Percentiles rank a stretch among this genome's conserved stretches.
Conservation (phyloP, 192 early-diverging fungal genomes). For the Pilaira anomala region DNA sequence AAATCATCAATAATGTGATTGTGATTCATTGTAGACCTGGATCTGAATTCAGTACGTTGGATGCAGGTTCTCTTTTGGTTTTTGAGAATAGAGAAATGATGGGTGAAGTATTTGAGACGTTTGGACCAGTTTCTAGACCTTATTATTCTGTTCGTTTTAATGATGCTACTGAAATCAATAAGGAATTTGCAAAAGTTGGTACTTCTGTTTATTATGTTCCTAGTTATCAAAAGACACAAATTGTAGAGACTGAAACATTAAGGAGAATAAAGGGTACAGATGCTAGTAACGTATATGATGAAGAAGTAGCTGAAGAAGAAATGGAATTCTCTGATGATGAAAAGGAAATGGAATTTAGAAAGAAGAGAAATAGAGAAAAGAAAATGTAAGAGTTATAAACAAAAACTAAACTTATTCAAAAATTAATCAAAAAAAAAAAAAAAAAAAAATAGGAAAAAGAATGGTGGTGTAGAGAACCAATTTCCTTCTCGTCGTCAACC, state of each 20-base stretch:
- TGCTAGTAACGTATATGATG: constrained; percentile 91
- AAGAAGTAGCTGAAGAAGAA: constrained; percentile 77
- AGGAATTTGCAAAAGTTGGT: constrained; percentile 39
- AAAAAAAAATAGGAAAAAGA: constrained; percentile 21
- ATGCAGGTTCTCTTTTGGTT: constrained; percentile 70
- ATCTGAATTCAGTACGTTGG: constrained; percentile 61
- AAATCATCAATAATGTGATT: constrained; percentile 69
- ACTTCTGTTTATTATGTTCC: constrained; percentile 61
- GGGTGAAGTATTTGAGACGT: constrained; percentile 83
- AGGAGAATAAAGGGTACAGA: constrained; percentile 77
- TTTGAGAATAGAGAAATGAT: constrained; percentile 58
- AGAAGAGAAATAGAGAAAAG: constrained; percentile 44
- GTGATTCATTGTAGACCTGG: constrained; percentile 56
- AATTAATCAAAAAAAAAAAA: background rate
- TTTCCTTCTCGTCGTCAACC: background rate
- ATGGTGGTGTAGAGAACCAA: constrained; percentile 17
- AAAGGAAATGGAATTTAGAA: constrained; percentile 78
- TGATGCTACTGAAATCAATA: constrained; percentile 56
- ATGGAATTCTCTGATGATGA: background rate
- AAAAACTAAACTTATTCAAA: too few relatives aligned
- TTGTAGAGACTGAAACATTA: constrained; percentile 65
- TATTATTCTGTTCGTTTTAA: constrained; percentile 82
- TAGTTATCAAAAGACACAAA: constrained; percentile 51
- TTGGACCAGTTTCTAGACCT: constrained; percentile 85
- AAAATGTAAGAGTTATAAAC: constrained; percentile 39